phyloP scores from a whole-genome alignment of 2,329 filamentous ascomycete species.

The Xylariaceae sp. region DNA sequence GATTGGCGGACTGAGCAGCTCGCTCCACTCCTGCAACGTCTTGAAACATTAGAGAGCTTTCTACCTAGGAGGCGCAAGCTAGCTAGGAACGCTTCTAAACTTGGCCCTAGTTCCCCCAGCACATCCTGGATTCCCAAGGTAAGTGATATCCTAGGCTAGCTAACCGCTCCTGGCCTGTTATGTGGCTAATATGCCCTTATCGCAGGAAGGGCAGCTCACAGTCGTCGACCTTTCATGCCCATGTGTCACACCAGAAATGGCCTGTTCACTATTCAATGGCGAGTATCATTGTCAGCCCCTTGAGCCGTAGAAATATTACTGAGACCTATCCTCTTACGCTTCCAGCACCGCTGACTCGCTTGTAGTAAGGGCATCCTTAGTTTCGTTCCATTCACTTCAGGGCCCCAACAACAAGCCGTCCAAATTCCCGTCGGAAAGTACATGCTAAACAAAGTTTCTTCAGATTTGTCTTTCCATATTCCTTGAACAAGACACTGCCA shows the following conservation, averaged over 20 bases:
- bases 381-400: no score
- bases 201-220: slow-evolving; percentile 50
- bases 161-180: not conserved
- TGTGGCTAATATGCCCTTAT: not conserved
- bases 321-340: no score
- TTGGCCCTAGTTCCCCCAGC: no score
- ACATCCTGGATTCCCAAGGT: slow-evolving; percentile 32
- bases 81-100: no score
- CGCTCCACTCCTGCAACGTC: slow-evolving; percentile 55
- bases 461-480: slow-evolving; percentile 68
- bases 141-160: not conserved
- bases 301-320: no score
- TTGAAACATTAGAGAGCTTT: slow-evolving; percentile 64
- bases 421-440: no score
- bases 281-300: no score
- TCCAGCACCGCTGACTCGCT: no score
- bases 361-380: no score
- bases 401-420: no score
- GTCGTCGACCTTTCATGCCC: slow-evolving; percentile 74
- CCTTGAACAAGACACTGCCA: slow-evolving; percentile 48
- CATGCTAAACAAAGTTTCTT: no score
- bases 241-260: slow-evolving; percentile 63
- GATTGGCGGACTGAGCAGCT: slow-evolving; percentile 48
- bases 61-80: slow-evolving; percentile 35
- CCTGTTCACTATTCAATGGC: slow-evolving; percentile 71